phyloP scores from a whole-genome alignment of 2,329 filamentous ascomycete genomes.

The Aspergillus texensis region DNA sequence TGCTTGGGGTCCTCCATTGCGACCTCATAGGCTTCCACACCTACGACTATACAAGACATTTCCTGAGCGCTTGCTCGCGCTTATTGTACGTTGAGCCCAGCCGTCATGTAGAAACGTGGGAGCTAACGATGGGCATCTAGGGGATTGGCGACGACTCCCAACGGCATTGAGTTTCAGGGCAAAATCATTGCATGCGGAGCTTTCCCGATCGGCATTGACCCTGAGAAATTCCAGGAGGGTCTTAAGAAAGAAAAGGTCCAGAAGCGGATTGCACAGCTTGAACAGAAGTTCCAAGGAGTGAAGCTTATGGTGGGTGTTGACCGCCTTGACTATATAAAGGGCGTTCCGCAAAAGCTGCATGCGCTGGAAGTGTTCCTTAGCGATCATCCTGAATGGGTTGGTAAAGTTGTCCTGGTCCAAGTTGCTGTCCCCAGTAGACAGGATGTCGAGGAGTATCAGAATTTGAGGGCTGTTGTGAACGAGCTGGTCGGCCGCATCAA shows the following conservation, averaged over 20 bases:
- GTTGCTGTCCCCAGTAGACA: slow-evolving; percentile 93
- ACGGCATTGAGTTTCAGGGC: slow-evolving; percentile 87
- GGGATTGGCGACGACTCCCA: slow-evolving; percentile 72
- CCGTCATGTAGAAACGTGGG: background rate
- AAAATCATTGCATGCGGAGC: slow-evolving; percentile 89
- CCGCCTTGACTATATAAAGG: slow-evolving; percentile 97
- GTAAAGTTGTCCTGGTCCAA: slow-evolving; percentile 93
- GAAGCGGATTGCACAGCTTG: slow-evolving; percentile 80
- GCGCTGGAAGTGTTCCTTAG: slow-evolving; percentile 95
- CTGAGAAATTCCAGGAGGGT: slow-evolving; percentile 91
- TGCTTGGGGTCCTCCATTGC: slow-evolving; percentile 86
- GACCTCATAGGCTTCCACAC: slow-evolving; percentile 98
- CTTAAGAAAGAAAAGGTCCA: slow-evolving; percentile 83
- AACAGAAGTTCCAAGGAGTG: slow-evolving; percentile 90
- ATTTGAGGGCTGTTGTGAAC: slow-evolving; percentile 91
- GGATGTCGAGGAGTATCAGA: slow-evolving; percentile 98
- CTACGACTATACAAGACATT: slow-evolving; percentile 98
- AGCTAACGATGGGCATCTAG: slow-evolving; percentile 31
- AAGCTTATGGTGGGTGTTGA: slow-evolving; percentile 97
- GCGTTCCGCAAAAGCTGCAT: slow-evolving; percentile 95
- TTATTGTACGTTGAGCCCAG: slow-evolving; percentile 66
- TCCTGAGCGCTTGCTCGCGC: slow-evolving; percentile 93
- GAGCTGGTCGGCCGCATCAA: slow-evolving; percentile 97
- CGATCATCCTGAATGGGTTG: slow-evolving; percentile 97
- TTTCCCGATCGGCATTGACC: slow-evolving; percentile 97